Evolutionary conservation across 805 yeast species (phyloP).

Genomic region (Saccharomycopsis amapae): DNA sequence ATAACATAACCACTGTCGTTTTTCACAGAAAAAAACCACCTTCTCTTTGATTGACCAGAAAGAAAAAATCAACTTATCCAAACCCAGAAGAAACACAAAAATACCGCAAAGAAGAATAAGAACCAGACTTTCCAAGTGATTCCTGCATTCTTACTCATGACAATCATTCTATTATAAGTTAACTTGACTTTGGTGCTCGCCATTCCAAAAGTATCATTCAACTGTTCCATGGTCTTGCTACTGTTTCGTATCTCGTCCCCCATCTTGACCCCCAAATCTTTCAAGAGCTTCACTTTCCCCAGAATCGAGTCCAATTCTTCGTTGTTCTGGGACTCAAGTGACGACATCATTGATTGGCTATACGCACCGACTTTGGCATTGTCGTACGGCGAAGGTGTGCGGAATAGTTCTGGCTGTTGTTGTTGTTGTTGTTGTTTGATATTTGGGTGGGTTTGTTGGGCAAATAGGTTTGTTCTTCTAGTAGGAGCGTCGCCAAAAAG

Average conservation of each 20-base stretch:
- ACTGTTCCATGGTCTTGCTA: conserved; percentile 15
- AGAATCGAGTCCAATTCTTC: conserved; percentile 32
- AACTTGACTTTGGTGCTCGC: conserved; percentile 27
- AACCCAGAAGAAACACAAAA: conserved; percentile 31
- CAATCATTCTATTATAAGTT: conserved; percentile 31
- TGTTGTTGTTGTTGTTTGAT: conserved; percentile 2
- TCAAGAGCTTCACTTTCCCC: conserved; percentile 29
- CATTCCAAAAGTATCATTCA: conserved; percentile 15
- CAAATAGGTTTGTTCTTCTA: conserved; percentile 17
- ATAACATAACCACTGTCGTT: no score
- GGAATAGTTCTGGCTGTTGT: neutral
- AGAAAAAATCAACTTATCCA: conserved; percentile 15
- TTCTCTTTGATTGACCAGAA: no score
- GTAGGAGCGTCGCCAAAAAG: conserved; percentile 18
- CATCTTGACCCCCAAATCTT: conserved; percentile 32
- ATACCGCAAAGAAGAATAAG: conserved; percentile 29
- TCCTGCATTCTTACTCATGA: conserved; percentile 33
- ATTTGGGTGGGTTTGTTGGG: neutral
- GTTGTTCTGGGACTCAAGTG: conserved; percentile 34
- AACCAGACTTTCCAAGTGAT: conserved; percentile 34
- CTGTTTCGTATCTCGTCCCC: conserved; percentile 31
- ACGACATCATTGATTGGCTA: conserved; percentile 32
- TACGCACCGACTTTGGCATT: conserved; percentile 18
- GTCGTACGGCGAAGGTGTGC: conserved; percentile 31
- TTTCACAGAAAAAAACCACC: no score